Evolutionary conservation across 345 rosid species (phyloP).

Genomic region (Balakata baccata): DNA sequence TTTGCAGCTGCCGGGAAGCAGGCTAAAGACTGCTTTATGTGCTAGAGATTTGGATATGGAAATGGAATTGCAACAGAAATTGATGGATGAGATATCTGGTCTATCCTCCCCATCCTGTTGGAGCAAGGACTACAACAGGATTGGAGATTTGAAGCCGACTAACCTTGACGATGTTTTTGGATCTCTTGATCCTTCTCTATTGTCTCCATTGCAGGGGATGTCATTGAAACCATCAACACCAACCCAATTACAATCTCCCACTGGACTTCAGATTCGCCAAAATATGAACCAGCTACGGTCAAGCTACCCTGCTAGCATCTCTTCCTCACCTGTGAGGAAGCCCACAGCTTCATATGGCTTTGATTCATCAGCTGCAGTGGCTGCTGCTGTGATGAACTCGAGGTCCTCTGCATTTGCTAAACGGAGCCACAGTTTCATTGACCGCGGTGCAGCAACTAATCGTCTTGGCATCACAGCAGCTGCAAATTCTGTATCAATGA

Average conservation of each 20-base stretch:
- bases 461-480: conserved; percentile 44
- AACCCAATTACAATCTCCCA: conserved; percentile 65
- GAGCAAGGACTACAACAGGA: conserved; percentile 43
- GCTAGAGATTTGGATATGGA: conserved; percentile 77
- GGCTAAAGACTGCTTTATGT: conserved; percentile 66
- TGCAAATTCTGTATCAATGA: conserved; percentile 40
- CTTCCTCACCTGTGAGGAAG: conserved; percentile 60
- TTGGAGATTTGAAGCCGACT: conserved; percentile 47
- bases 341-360: conserved; percentile 52
- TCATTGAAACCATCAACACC: conserved; percentile 40
- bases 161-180: conserved; percentile 67
- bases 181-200: conserved; percentile 51
- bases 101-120: conserved; percentile 58
- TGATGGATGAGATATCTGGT: conserved; percentile 63
- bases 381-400: conserved; percentile 87
- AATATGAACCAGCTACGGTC: conserved; percentile 65
- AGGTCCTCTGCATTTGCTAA: conserved; percentile 82
- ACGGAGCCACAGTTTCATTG: conserved; percentile 89
- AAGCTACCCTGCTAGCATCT: conserved; percentile 45
- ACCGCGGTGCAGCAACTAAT: conserved; percentile 46
- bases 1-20: conserved; percentile 76
- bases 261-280: conserved; percentile 58
- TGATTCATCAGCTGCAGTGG: conserved; percentile 83
- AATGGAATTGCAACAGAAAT: conserved; percentile 56
- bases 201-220: conserved; percentile 54